Evolutionary conservation across 306 rosid genomes (phyloP), one percentile per base, ranked within the genome.

Genomic region (Lathyrus tuberosus): DNA sequence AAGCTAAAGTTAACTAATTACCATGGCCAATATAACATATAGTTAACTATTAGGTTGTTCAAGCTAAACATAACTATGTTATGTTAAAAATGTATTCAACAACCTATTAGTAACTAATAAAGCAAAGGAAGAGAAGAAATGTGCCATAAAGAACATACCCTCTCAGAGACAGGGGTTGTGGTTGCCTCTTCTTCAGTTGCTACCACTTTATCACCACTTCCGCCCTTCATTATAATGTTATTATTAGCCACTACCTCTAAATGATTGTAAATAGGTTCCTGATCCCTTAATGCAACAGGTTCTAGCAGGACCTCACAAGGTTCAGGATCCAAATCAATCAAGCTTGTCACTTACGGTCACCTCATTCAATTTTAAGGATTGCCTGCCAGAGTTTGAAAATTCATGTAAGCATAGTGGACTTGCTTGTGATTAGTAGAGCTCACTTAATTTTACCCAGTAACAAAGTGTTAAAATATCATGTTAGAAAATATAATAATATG

Each of bases 111-210:
- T 20, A 20, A 20, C 22, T 20, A 74, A 6, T 56, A 80, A 72
- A 40, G 61, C 65, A 70, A 31, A 49, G 33, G 30, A 74, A 53
- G 54, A 62, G 26, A 71, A 57, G 74, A 2, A 80, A 65, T 12
- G 33, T 37, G 77, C 61, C 78, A 64, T 9, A 33, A 12, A 62
- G 70, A 3, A 28, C 14, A 69, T 91, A 91, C 97, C 97, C 88
- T 84, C 69, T 91, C 97, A 3, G 94, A 96, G 71, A 91, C 85
- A 15, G 96, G 94, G 24, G 96, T 70, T 26, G 90, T 69, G 83
- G 76, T 77, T 74, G 94, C 46, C 64, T 91, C 97, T 73, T 91
- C 97, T 73, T 91, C 96, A 35, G 87, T 91, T 64, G 48, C 96
- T 49, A 65, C 62, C 26, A 68, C 81, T 88, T 91, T 91, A 16